Conservation (phyloP, 176 grass and related monocot species). For the Lolium perenne region DNA sequence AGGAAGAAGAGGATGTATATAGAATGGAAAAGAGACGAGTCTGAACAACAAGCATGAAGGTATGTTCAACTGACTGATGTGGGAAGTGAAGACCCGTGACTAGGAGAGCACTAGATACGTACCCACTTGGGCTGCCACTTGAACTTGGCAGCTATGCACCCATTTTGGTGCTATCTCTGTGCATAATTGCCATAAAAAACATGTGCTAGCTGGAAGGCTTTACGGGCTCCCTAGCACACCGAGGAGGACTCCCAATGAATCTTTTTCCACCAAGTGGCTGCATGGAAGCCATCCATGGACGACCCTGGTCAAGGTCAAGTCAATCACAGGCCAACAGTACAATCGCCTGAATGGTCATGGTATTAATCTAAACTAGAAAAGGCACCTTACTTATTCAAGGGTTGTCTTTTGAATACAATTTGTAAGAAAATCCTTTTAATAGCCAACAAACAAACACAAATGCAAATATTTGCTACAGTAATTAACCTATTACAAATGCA, state of each 20-base stretch:
- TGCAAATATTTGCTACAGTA: background rate
- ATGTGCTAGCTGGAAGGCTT: background rate
- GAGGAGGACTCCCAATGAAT: background rate
- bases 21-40: background rate
- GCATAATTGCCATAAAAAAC: background rate
- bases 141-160: background rate
- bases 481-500: background rate
- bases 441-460: background rate
- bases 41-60: background rate
- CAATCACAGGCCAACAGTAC: background rate
- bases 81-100: background rate
- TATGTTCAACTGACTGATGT: background rate
- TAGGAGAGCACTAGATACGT: background rate
- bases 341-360: background rate
- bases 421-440: background rate
- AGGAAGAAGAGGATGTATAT: background rate
- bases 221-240: background rate
- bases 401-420: background rate
- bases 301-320: slow-evolving; percentile 7
- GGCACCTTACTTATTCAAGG: background rate
- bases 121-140: slow-evolving; percentile 7
- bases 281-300: background rate
- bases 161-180: background rate
- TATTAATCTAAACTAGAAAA: background rate
- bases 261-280: background rate